Conservation (phyloP, 306 rosid species). For the Medicago ruthenica region DNA sequence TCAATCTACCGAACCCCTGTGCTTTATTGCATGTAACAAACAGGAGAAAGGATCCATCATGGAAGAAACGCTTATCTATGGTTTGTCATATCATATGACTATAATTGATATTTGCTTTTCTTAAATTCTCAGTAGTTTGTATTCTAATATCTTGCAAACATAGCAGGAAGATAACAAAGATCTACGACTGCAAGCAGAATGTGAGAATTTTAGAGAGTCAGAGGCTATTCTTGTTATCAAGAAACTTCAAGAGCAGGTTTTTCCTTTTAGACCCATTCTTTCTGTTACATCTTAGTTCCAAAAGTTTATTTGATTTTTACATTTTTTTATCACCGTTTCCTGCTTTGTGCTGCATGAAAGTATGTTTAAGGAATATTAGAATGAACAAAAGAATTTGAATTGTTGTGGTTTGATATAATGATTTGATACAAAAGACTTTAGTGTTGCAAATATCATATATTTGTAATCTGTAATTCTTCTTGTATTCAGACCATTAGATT, state of each 20-base stretch:
- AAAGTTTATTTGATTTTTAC: slow-evolving; percentile 9
- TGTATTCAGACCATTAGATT: not conserved
- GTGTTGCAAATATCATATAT: slow-evolving; percentile 1
- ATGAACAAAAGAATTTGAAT: not conserved
- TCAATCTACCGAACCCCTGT: slow-evolving; percentile 66
- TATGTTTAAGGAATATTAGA: slow-evolving; percentile 3
- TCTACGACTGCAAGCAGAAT: slow-evolving; percentile 63
- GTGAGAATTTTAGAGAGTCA: slow-evolving; percentile 68
- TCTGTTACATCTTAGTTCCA: slow-evolving; percentile 5
- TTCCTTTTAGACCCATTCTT: not conserved
- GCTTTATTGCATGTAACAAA: slow-evolving; percentile 80
- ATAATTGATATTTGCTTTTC: slow-evolving; percentile 36
- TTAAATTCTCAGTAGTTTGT: slow-evolving; percentile 33
- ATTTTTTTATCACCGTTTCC: slow-evolving; percentile 32
- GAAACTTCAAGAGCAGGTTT: slow-evolving; percentile 89
- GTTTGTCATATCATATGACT: slow-evolving; percentile 51
- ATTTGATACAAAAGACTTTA: not conserved
- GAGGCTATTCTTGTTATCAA: slow-evolving; percentile 83
- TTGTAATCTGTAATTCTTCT: not conserved
- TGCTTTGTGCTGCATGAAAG: slow-evolving; percentile 39
- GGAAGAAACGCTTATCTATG: slow-evolving; percentile 66
- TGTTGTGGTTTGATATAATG: not conserved
- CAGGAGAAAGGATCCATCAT: slow-evolving; percentile 70
- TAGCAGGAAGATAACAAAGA: slow-evolving; percentile 71
- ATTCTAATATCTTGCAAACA: slow-evolving; percentile 41